Base-by-base conservation (phyloP, 192 early-diverging fungal genomes). In the Backusella psychrophila region DNA sequence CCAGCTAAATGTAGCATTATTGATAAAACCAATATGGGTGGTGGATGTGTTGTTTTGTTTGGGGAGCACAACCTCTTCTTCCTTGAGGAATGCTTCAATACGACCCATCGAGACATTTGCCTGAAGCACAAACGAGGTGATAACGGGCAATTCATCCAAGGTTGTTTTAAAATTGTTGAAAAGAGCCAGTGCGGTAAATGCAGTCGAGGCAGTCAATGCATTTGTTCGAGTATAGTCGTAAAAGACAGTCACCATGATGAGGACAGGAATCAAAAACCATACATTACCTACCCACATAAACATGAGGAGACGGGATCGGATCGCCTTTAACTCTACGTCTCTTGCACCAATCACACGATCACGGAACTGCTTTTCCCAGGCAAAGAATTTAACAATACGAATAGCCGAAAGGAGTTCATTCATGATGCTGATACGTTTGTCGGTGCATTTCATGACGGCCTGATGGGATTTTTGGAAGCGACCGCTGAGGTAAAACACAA, bases 331-430 rank as follows among this genome's bases (percentile, higher is more conserved):
- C 78, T 95, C 93, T 4, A 82, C 81, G 15, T 88, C 82, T 29
- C 93, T 89, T 34, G 89, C 88, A 21, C 75, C 86, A 3, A 86
- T 83, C 19, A 98, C 87, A 41, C 89, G 87, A 33, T 87, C 83
- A 38, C 90, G 77, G 75, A 98, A 95, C 53, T 88, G 83, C 69
- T 85, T 74, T 82, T 95, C 91, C 94, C 94, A 96, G 19, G 90
- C 93, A 85, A 94, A 94, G 73, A 98, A 90, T 82, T 99, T 99
- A 72, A 99, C 89, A 33, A 98, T 93, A 36, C 95, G 90, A 49
- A 99, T 97, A 29, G 94, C 96, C 76, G 91, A 87, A 65, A 97
- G 83, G 71, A 94, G 83, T 80, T 98, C 96, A 46, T 95, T 96
- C 63, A 94, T 89, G 73, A 90, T 85, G 12, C 90, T 89, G 71